Conservation (phyloP, 163 green algal genomes). For the Chlamydomonas reinhardtii region DNA sequence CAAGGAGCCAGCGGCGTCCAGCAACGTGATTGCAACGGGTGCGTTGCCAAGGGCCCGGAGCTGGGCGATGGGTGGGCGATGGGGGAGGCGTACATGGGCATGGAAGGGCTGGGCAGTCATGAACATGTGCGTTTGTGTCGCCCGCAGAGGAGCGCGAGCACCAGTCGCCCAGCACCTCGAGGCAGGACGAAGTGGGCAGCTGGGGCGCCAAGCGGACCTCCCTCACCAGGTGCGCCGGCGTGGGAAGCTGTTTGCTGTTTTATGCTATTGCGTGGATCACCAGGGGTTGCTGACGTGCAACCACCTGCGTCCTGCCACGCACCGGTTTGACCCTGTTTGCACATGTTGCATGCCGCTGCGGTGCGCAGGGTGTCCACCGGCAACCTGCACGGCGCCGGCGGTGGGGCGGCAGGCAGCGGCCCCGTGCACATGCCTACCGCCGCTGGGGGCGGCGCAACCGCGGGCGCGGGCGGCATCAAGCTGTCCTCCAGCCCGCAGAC, state of each 20-base stretch:
- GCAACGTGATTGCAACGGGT: conserved; percentile 12
- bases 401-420: background rate
- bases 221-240: background rate
- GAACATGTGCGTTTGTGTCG: background rate
- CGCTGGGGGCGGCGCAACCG: no score
- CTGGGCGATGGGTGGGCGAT: no score
- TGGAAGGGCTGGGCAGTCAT: no score
- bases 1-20: conserved; percentile 31
- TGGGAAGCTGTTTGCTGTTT: no score
- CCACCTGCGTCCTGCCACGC: no score
- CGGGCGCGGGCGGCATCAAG: background rate
- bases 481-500: background rate
- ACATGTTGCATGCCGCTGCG: no score
- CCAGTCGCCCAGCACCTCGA: conserved; percentile 7
- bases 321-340: no score
- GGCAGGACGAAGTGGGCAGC: conserved; percentile 28
- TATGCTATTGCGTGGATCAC: no score
- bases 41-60: no score
- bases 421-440: no score
- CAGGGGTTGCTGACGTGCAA: no score
- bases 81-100: no score
- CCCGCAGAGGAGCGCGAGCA: conserved; percentile 34
- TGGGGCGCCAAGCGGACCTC: conserved; percentile 1
- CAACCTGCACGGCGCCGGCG: background rate
- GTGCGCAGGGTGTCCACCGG: background rate